phyloP scores from a whole-genome alignment of 495 filamentous ascomycete species.

The Filosporella fistucella region DNA sequence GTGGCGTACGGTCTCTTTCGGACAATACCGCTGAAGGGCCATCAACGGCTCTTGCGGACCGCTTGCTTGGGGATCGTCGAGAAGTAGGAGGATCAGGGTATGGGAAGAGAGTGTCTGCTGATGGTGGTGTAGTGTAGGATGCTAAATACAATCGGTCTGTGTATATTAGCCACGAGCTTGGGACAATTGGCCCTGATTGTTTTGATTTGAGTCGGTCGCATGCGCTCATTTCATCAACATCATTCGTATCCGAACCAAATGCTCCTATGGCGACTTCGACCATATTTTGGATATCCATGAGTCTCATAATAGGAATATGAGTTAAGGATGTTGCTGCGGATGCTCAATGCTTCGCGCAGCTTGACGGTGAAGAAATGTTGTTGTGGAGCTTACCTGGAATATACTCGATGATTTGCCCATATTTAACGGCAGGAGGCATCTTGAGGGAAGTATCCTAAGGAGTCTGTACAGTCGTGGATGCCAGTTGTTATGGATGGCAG shows the following conservation, averaged over 20 bases:
- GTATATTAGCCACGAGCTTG: slow-evolving; percentile 19
- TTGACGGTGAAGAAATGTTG: slow-evolving; percentile 2
- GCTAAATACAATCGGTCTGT: slow-evolving; percentile 93
- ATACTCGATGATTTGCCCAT: slow-evolving; percentile 54
- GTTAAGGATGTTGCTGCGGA: slow-evolving; percentile 16
- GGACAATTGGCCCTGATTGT: background rate
- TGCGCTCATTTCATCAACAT: background rate
- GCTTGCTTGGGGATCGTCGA: slow-evolving; percentile 65
- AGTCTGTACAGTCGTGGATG: slow-evolving; percentile 8
- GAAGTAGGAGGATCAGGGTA: slow-evolving; percentile 57
- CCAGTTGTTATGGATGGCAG: slow-evolving; percentile 13
- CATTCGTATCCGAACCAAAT: background rate
- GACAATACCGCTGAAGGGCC: slow-evolving; percentile 36
- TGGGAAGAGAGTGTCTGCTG: slow-evolving; percentile 78
- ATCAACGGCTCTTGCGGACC: slow-evolving; percentile 60
- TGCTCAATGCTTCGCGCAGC: slow-evolving; percentile 10
- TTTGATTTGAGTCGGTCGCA: background rate
- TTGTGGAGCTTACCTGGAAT: slow-evolving; percentile 42
- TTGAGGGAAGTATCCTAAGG: slow-evolving; percentile 1
- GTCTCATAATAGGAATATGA: too few species aligned
- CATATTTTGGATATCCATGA: slow-evolving; percentile 13
- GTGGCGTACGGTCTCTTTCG: slow-evolving; percentile 39
- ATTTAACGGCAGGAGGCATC: slow-evolving; percentile 26
- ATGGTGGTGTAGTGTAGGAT: slow-evolving; percentile 80
- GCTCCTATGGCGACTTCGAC: background rate